Evolutionary conservation across 2,329 filamentous ascomycete species (phyloP).

Genomic region (Phialophora tarda): DNA sequence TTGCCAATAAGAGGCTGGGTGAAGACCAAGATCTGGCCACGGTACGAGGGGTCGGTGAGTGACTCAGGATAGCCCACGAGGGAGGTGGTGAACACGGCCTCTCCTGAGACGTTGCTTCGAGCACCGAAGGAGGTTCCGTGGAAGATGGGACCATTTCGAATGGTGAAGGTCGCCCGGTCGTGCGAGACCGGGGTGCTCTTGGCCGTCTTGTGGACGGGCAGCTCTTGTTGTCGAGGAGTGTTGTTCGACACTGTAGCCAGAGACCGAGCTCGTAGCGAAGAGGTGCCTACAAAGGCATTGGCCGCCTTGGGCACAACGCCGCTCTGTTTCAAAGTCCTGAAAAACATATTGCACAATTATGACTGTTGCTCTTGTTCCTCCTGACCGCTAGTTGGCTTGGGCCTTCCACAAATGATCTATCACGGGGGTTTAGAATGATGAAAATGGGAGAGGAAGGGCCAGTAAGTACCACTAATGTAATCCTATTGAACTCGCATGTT

Average conservation of each 20-base stretch:
- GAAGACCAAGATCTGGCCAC: slow-evolving; percentile 92
- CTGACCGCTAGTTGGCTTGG: slow-evolving; percentile 62
- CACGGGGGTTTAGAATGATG: slow-evolving; percentile 35
- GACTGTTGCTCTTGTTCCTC: slow-evolving; percentile 38
- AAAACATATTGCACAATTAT: slow-evolving; percentile 57
- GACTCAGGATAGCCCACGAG: slow-evolving; percentile 97
- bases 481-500: slow-evolving; percentile 54
- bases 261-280: slow-evolving; percentile 45
- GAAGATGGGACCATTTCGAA: slow-evolving; percentile 94
- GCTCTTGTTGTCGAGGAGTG: slow-evolving; percentile 45
- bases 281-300: slow-evolving; percentile 45
- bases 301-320: slow-evolving; percentile 55
- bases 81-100: slow-evolving; percentile 98
- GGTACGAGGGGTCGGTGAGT: slow-evolving; percentile 71
- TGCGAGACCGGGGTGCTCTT: slow-evolving; percentile 69
- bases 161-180: slow-evolving; percentile 90
- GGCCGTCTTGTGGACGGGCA: slow-evolving; percentile 48
- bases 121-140: slow-evolving; percentile 96
- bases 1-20: slow-evolving; percentile 98
- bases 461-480: slow-evolving; percentile 66
- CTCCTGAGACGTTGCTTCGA: slow-evolving; percentile 93
- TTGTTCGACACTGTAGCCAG: slow-evolving; percentile 36
- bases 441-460: slow-evolving; percentile 32
- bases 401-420: slow-evolving; percentile 72
- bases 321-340: slow-evolving; percentile 60